phyloP scores from a whole-genome alignment of 164 flowering plant genomes.

The Akebia trifoliata region DNA sequence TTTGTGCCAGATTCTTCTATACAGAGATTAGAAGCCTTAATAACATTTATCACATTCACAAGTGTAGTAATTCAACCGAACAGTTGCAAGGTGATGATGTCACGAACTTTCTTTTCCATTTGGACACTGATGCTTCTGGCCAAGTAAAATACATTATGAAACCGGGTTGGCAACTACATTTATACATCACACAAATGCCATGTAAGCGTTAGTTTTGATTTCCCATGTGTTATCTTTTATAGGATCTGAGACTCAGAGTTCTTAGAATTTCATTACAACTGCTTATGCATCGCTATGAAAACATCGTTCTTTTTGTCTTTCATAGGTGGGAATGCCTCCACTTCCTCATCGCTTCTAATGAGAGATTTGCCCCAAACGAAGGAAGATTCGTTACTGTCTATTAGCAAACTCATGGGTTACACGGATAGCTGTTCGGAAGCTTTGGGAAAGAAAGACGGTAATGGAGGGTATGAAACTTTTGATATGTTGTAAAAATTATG shows the following conservation, averaged over 20 bases:
- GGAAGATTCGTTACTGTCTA: slow-evolving; percentile 11
- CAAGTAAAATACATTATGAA: slow-evolving; percentile 42
- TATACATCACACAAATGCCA: slow-evolving; percentile 88
- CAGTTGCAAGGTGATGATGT: slow-evolving; percentile 20
- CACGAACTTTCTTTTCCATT: slow-evolving; percentile 23
- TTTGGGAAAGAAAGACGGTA: slow-evolving; percentile 29
- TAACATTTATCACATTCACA: slow-evolving; percentile 6
- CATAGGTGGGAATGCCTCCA: slow-evolving; percentile 78
- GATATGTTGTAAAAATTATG: not conserved
- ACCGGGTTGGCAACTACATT: slow-evolving; percentile 69
- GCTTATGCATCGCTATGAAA: not conserved
- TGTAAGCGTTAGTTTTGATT: slow-evolving; percentile 41
- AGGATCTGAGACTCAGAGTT: not conserved
- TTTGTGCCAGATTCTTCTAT: slow-evolving; percentile 60
- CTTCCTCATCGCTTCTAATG: slow-evolving; percentile 16
- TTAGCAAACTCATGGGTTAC: slow-evolving; percentile 5
- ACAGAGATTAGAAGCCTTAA: slow-evolving; percentile 42
- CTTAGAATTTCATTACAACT: not conserved
- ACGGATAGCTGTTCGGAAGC: slow-evolving; percentile 15
- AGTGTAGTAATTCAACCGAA: slow-evolving; percentile 13
- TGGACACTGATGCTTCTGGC: slow-evolving; percentile 28
- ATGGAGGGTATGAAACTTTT: slow-evolving; percentile 9
- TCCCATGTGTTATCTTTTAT: not conserved
- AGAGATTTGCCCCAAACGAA: slow-evolving; percentile 20
- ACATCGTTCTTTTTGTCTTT: slow-evolving; percentile 4